Evolutionary conservation across 2,329 filamentous ascomycete species (phyloP), one percentile per base, ranked within the genome.

Genomic region (Fusarium sp.): DNA sequence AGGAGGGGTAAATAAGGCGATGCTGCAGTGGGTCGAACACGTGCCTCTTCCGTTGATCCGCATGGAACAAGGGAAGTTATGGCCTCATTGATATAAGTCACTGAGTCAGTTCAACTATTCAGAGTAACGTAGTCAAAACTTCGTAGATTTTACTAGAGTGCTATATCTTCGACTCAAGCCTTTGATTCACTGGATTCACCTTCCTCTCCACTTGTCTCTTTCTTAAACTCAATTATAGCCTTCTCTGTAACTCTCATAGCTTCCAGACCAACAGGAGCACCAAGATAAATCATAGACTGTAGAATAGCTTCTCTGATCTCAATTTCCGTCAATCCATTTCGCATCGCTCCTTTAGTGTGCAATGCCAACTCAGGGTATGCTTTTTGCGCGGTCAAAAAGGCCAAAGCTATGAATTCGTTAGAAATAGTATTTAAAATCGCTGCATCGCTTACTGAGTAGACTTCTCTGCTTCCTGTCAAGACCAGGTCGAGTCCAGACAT

Each of bases 401-500:
- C 68, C 29, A 71, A 23, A 0, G 52, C 68, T 71, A 3, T 13
- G 4, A 8, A 7, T 0, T 0, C 3, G 13, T 67, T 3, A 61
- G 58, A 21, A 15, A 13, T n/a, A 3, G 3, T 29, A 15, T 20
- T 38, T 15, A 18, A 35, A n/a, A 8, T 12, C 7, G 3, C 4
- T 3, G 18, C 8, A 3, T 35, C 16, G 39, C 68, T 12, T 46
- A 68, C 68, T 71, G 3, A 71, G 52, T 9, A 71, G 23, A n/a
- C 68, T 71, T 18, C 68, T 54, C 41, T 70, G 68, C 35, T 70
- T 70, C 12, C 68, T 54, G 7, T 71, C 68, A 15, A 71, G 68
- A 0, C 68, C 64, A 2, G 68, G 68, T 0, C 68, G 60, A 6
- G 64, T 66, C 68, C 68, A 71, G 4, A 71, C 57, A 3, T 56